A percentile compares a stretch with the other conserved stretches of the same genome.
phyloP scores from a whole-genome alignment of 176 grass and related monocot genomes.

The Oryza brachyantha region DNA sequence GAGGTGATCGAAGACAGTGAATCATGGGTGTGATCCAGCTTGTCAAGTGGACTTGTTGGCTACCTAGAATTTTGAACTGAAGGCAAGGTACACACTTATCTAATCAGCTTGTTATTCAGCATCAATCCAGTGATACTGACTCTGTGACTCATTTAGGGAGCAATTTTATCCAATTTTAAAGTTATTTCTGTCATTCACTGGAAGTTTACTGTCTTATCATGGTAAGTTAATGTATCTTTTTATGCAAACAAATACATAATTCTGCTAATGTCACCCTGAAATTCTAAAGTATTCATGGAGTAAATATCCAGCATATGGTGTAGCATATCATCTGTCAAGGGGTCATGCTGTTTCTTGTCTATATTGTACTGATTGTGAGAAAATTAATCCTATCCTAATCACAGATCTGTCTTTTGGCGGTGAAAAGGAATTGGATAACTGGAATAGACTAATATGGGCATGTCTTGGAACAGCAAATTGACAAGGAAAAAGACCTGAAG shows the following conservation, averaged over 20 bases:
- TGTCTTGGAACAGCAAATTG: conserved; percentile 18
- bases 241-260: neutral
- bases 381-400: conserved; percentile 11
- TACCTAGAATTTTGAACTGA: neutral
- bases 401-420: conserved; percentile 1
- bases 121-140: neutral
- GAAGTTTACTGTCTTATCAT: neutral
- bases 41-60: neutral
- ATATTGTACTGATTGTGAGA: neutral
- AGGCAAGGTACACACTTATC: neutral
- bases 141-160: neutral
- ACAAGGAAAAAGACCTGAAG: conserved; percentile 6
- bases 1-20: neutral
- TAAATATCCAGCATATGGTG: neutral
- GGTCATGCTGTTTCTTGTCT: neutral
- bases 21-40: neutral
- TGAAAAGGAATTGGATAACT: conserved; percentile 25
- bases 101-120: neutral
- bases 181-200: neutral
- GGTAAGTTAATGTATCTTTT: conserved; percentile 3
- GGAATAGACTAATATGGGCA: conserved; percentile 18
- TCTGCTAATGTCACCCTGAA: neutral
- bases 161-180: neutral
- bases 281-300: conserved; percentile 11
- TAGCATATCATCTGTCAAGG: conserved; percentile 1